Conservation (phyloP, 371 early-diverging fungal species). For the Gilbertella persicaria region DNA sequence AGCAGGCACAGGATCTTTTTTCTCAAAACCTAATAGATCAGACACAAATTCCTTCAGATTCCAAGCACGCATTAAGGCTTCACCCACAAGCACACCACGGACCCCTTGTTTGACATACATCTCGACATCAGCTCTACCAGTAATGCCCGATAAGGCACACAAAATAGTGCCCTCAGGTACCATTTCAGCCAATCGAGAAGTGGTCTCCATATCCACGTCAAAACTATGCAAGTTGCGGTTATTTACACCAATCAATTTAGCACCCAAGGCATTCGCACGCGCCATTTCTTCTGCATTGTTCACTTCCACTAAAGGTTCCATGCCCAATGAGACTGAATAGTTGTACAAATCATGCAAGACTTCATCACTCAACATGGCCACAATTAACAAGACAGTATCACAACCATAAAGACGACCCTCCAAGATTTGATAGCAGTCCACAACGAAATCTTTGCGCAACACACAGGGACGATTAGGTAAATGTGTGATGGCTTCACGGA, state of each 20-base stretch:
- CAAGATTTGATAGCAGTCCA: constrained; percentile 94
- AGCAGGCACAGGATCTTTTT: constrained; percentile 31
- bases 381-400: constrained; percentile 93
- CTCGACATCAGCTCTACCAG: constrained; percentile 81
- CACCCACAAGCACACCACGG: constrained; percentile 90
- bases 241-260: constrained; percentile 94
- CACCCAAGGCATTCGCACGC: constrained; percentile 78
- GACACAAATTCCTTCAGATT: constrained; percentile 76
- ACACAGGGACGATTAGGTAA: constrained; percentile 86
- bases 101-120: constrained; percentile 76
- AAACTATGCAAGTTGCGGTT: constrained; percentile 97
- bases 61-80: constrained; percentile 90
- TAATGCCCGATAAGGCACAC: constrained; percentile 91
- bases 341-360: constrained; percentile 66
- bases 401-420: constrained; percentile 92
- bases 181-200: constrained; percentile 74
- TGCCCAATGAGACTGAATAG: constrained; percentile 77
- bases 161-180: constrained; percentile 75
- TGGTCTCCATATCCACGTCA: constrained; percentile 89
- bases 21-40: constrained; percentile 57
- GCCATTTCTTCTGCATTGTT: constrained; percentile 90
- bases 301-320: constrained; percentile 98
- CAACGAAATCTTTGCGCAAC: constrained; percentile 94
- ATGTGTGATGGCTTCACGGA: constrained; percentile 67
- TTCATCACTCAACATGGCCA: constrained; percentile 86